A percentile compares a stretch with the other conserved stretches of the same genome.
Evolutionary conservation across 2,329 filamentous ascomycete species (phyloP).

Genomic region (Colletotrichum noveboracense): DNA sequence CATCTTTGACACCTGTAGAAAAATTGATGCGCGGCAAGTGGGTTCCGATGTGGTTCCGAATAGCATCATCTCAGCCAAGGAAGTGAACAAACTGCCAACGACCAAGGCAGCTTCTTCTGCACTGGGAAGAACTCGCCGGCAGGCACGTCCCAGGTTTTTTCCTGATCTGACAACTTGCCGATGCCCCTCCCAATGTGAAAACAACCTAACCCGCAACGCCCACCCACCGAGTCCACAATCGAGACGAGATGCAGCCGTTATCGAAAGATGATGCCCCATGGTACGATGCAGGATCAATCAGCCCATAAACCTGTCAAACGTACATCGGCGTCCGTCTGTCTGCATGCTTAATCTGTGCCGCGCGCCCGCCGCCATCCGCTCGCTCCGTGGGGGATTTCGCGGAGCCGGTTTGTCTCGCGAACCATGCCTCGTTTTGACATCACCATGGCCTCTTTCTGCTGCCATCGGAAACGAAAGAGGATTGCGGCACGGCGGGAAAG

Average conservation of each 20-base stretch:
- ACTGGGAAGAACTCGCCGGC: not conserved
- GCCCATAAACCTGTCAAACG: not conserved
- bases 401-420: not conserved
- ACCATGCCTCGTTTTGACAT: not conserved
- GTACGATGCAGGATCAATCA: not conserved
- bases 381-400: not conserved
- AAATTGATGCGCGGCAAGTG: slow-evolving; percentile 12
- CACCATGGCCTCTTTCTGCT: not conserved
- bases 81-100: not conserved
- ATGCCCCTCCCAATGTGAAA: not conserved
- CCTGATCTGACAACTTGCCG: not conserved
- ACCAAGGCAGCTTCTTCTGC: not conserved
- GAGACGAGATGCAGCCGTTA: not conserved
- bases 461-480: not conserved
- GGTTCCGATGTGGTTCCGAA: slow-evolving; percentile 10
- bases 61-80: slow-evolving; percentile 15
- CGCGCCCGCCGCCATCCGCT: not conserved
- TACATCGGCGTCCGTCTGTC: not conserved
- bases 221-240: not conserved
- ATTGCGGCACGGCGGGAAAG: not conserved
- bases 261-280: not conserved
- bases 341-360: not conserved
- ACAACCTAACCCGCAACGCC: not conserved
- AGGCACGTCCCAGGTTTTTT: not conserved
- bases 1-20: not conserved